A percentile compares a stretch with the other conserved stretches of the same genome.
Evolutionary conservation across 345 rosid species (phyloP).

Genomic region (Acer campestre): DNA sequence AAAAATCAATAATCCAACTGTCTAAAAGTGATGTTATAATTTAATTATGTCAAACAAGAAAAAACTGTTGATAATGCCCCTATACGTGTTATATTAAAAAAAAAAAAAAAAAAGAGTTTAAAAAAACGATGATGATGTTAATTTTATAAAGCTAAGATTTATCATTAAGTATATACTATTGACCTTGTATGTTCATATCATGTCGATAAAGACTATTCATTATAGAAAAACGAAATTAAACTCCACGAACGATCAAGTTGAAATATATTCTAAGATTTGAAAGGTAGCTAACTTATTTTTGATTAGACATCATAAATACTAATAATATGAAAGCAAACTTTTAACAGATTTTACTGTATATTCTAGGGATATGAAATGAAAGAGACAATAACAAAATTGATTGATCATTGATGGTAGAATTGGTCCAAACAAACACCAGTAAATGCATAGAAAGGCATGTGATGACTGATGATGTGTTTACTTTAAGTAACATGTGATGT

Average conservation of each 20-base stretch:
- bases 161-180: too few relatives aligned
- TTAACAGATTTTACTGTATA: slow-evolving; percentile 7
- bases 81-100: too few relatives aligned
- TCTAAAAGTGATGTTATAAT: too few relatives aligned
- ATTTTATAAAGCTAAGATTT: too few relatives aligned
- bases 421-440: slow-evolving; percentile 17
- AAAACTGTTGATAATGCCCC: too few relatives aligned
- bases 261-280: background rate
- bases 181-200: background rate
- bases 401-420: background rate
- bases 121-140: too few relatives aligned
- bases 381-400: slow-evolving; percentile 1
- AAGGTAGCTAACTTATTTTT: background rate
- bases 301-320: background rate
- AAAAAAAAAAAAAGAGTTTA: too few relatives aligned
- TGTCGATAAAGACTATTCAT: background rate
- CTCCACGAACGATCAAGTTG: background rate
- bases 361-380: slow-evolving; percentile 5
- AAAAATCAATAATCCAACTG: too few relatives aligned
- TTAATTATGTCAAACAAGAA: too few relatives aligned
- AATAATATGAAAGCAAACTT: background rate
- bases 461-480: background rate
- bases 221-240: background rate
- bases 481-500: slow-evolving; percentile 13
- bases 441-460: background rate